Base-by-base conservation (phyloP, 2,329 filamentous ascomycete species). In the Phaeosphaeria sp. region DNA sequence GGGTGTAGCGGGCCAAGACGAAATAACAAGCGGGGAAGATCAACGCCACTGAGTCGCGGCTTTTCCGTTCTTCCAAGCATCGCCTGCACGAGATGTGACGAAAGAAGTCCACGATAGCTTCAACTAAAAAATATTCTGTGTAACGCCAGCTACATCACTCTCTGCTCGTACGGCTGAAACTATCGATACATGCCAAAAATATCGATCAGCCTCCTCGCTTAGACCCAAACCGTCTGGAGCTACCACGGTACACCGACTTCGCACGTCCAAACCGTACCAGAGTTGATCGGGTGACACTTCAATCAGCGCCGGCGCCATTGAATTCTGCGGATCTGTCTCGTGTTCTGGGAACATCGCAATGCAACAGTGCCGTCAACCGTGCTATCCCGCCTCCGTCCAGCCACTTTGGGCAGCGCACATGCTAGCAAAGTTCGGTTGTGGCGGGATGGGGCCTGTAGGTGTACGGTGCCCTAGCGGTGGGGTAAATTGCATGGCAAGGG, bases 331-430 rank as follows among this genome's bases (percentile, higher is more conserved):
- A 65, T 61, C 63, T 49, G 39, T 18, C 56, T 59, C 42, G 56
- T 63, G 58, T 61, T 56, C 50, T 41, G 25, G 42, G 50, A 23
- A n/a, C 44, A 47, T 58, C 47, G 56, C 46, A 52, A 58, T 64
- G 57, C 54, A 58, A 62, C 59, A 36, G 10, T 47, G 21, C 41
- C 41, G 30, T 36, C 42, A 44, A 22, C 42, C 42, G 44, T 23
- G 22, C 44, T 25, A 23, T 46, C 21, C 44, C 44, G 21, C 44
- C 33, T 18, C 21, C 7, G 6, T 11, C 20, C 43, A 39, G 44
- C 43, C 30, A 21, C 27, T 41, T 53, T 47, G 51, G 18, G 46
- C 22, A 46, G 44, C 22, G 41, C 22, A 46, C 44, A 46, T 46
- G 44, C 30, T 13, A 13, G 44, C 22, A 20, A 51, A 25, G 48